phyloP scores from a whole-genome alignment of 2,329 filamentous ascomycete genomes.

The Fusarium sp. region DNA sequence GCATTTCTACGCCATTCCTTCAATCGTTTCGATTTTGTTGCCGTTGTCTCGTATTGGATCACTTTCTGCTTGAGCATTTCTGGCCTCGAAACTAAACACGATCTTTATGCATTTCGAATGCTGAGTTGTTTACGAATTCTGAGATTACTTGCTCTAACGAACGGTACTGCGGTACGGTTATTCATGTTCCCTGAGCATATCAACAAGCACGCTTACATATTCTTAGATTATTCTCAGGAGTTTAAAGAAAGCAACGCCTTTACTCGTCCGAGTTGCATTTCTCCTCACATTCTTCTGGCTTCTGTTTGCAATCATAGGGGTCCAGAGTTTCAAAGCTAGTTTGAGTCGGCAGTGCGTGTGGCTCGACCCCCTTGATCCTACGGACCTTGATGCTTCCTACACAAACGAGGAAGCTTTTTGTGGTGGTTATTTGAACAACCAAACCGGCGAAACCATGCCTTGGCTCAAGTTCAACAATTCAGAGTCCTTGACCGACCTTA shows the following conservation, averaged over 20 bases:
- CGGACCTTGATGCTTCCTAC: slow-evolving; percentile 64
- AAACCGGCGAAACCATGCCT: slow-evolving; percentile 65
- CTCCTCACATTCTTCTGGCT: slow-evolving; percentile 98
- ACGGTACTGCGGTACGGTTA: slow-evolving; percentile 82
- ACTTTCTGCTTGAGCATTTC: slow-evolving; percentile 78
- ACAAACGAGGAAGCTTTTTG: slow-evolving; percentile 80
- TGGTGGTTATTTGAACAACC: slow-evolving; percentile 78
- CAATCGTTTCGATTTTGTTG: slow-evolving; percentile 93
- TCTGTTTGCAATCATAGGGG: slow-evolving; percentile 93
- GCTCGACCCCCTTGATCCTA: slow-evolving; percentile 70
- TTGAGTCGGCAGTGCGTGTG: slow-evolving; percentile 81
- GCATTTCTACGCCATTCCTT: slow-evolving; percentile 96
- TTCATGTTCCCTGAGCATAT: background rate
- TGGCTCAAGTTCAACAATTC: slow-evolving; percentile 67
- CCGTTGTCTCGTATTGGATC: slow-evolving; percentile 95
- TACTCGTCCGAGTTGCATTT: slow-evolving; percentile 92
- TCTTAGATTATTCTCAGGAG: slow-evolving; percentile 87
- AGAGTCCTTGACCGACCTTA: slow-evolving; percentile 56
- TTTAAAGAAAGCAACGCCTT: slow-evolving; percentile 91
- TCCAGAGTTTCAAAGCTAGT: slow-evolving; percentile 94
- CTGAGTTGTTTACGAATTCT: slow-evolving; percentile 93
- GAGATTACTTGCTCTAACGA: slow-evolving; percentile 88
- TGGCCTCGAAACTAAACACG: slow-evolving; percentile 72
- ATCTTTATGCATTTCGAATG: slow-evolving; percentile 95
- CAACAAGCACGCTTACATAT: slow-evolving; percentile 12